Base-by-base conservation (phyloP, 148 eudicot species). In the Oxyria digyna region DNA sequence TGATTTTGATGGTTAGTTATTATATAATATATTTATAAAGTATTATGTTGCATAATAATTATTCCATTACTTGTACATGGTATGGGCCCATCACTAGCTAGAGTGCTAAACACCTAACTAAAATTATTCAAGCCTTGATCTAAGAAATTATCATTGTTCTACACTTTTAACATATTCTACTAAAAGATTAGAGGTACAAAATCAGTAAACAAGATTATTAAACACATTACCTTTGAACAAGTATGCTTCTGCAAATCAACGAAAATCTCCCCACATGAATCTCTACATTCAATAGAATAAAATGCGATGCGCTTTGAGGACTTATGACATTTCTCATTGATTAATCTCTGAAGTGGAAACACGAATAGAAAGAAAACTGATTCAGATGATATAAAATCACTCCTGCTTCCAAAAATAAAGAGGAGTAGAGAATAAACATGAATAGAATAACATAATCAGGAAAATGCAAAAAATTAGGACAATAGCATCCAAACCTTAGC, bases 231-330 rank as follows among this genome's bases (percentile, higher is more conserved):
- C 97, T 80, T 84, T 48, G 91, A 75, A 68, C 81, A 91, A 45
- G 80, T 68, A 80, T 87, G 85, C 55, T 77, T 78, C 79, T 91
- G 89, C 82, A 94, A 74, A 83, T 94, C 97, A 74, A 81, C 91
- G 83, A 94, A 94, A 73, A 94, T 85, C 73, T 94, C 99, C 71
- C 99, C 99, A 74, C 99, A 91, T 48, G 93, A 85, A 67, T 79
- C 99, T 57, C 96, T 80, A 72, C 97, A 94, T 52, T 94, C 97
- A 62, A 91, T 96, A 8, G 91, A 69, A 70, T 88, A 94, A 77
- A 91, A 94, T 62, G 97, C 87, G 68, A 91, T 73, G 41, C 80
- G 97, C 85, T 88, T 94, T 45, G 85, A 81, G 73, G 72, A 64
- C 77, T 84, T 94, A 72, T 88, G 93, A 62, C 99, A 94, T 75